Base-by-base conservation (phyloP, 352 stramenopile genomes). In the Plasmopara halstedii region DNA sequence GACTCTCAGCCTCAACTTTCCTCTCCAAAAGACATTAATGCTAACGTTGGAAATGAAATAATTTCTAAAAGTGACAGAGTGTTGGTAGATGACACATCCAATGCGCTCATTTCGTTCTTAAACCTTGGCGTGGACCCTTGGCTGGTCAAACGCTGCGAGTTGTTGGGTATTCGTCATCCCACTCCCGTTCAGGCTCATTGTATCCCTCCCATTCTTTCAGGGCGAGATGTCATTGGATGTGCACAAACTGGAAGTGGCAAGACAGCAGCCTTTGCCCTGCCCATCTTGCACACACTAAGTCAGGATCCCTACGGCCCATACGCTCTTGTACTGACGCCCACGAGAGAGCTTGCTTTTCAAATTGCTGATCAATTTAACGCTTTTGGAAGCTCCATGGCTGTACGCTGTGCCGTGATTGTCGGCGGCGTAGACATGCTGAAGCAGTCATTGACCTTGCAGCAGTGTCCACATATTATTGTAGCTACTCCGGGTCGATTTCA, bases 331-430 rank as follows among this genome's bases (percentile, higher is more conserved):
- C 61, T 99, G 22, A 98, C 94, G 40, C 96, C 97, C 4, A 98
- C 95, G 25, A 69, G 97, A 15, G 97, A 99, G 74, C 73, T 99
- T 9, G 96, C 96, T 15, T 97, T 97, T 58, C 97, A 99, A 73
- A 98, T 99, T 56, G 79, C 90, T 31, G 95, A 99, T 50, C 95
- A 99, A 64, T 96, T 99, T 36, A 78, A 95, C 25, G 95, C 92
- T 1, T 85, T 99, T 23, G 78, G 83, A n/a, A 96, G 96, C 56
- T 85, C 83, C 15, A 79, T 93, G 52, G 74, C 75, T 21, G 80
- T 99, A 19, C 80, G 89, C 19, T 89, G 85, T 17, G 70, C 78
- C 6, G 74, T 98, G 2, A 70, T 99, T n/a, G 93, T 99, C 6
- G 97, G 97, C 39, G 97, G 97, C 36, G 78, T 97, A 33, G 88